A percentile compares a stretch with the other conserved stretches of the same genome.
These are phyloP conservation scores for Ustilago hordei DNA, from an alignment of 1,284 basidiomycete genomes.

Conservation along the genomic window DNA sequence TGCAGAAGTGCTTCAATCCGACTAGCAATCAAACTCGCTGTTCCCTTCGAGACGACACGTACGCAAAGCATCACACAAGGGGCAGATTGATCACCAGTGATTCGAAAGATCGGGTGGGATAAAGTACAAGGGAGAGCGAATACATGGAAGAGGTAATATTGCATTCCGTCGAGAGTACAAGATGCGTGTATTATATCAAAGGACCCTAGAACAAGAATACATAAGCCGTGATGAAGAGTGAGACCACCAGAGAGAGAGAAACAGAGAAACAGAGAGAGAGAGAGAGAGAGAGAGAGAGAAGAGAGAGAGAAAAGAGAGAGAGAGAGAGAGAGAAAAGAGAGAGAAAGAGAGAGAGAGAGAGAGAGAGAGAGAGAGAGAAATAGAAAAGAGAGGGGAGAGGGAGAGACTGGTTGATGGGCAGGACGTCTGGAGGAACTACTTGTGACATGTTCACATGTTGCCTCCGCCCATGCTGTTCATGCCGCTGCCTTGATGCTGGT, in stretches of 20 bases:
- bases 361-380: constrained; percentile 2
- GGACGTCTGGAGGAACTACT: neutral
- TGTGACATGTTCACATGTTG: constrained; percentile 19
- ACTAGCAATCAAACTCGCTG: neutral
- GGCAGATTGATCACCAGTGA: neutral
- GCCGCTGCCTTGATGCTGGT: constrained; percentile 24
- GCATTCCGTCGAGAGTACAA: constrained; percentile 29
- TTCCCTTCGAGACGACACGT: neutral
- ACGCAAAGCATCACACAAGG: neutral
- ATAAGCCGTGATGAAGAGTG: constrained; percentile 14
- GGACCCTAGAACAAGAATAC: constrained; percentile 24
- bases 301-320: too few relatives aligned
- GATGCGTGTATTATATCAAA: constrained; percentile 45
- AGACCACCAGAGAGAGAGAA: constrained; percentile 2
- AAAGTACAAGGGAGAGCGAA: constrained; percentile 21
- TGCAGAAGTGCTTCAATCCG: neutral
- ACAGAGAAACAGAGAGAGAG: constrained; percentile 7
- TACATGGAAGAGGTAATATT: constrained; percentile 5
- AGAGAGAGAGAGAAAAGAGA: neutral
- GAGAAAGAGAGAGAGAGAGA: constrained; percentile 4
- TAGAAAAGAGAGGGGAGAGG: neutral
- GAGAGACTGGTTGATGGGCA: constrained; percentile 1
- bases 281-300: constrained; percentile 1
- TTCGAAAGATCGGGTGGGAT: constrained; percentile 7
- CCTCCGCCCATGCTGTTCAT: constrained; percentile 37